Base-by-base conservation (phyloP, 768 basidiomycete genomes). In the Termitomyces sp. region DNA sequence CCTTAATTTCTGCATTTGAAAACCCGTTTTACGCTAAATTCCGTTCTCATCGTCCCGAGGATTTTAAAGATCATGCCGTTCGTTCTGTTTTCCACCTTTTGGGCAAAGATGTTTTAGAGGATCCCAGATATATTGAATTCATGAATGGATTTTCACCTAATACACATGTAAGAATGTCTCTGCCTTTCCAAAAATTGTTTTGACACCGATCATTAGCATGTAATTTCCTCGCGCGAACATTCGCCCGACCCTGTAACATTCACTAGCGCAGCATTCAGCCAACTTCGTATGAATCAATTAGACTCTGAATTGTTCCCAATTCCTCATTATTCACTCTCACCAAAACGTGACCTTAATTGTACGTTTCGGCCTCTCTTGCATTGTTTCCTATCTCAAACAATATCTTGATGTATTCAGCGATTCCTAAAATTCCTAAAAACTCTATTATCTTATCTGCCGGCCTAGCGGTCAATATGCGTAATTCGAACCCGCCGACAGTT, bases 291-390 rank as follows among this genome's bases (percentile, higher is more conserved):
- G 16, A 83, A 83, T 62, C 75, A 85, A 58, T 74, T 96, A 26
- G 92, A 96, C 63, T 61, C 78, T 1, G 69, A 80, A 1, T 81
- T 94, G 64, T 98, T 97, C 75, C 82, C 82, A 0, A 65, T 88
- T 14, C 89, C 87, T 0, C 73, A 84, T 57, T 84, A 80, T 65
- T 73, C 72, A 0, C 67, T 81, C 43, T 65, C 68, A 0, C 69
- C 84, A 12, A 63, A 69, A 42, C 77, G 72, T 54, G 64, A 70
- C 18, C 63, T 88, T 38, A 66, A 71, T 44, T 56, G 79, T 78
- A 62, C 38, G 72, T 64, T 16, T 13, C 5, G 14, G 12, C 24
- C 40, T 8, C 32, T 18, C 22, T 30, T 53, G n/a, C 8, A 7
- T 35, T 12, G 20, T 14, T 30, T n/a, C 26, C 28, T 12, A 28